Evolutionary conservation across 371 early-diverging fungal species (phyloP), one percentile per base, ranked within the genome.

Genomic region (Smittium culicis): DNA sequence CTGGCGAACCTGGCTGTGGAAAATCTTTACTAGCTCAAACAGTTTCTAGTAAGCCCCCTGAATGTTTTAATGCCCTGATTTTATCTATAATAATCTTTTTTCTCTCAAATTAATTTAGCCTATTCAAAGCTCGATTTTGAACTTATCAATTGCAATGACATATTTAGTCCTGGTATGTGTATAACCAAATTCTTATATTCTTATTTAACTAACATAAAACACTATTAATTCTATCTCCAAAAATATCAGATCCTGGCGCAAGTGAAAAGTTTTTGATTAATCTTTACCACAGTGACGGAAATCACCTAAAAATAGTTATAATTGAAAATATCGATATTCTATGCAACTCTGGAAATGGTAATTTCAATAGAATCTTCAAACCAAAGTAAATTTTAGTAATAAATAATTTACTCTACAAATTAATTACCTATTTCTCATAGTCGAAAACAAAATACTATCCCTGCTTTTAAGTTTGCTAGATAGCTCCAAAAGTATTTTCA

Each of bases 81-180:
- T 24, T 11, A 24, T 45, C 33, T 58, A 45, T 55, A 57, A 32
- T 11, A 66, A 5, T 45, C 59, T n/a, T 54, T 35, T 32, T 14
- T 11, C 8, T 5, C 11, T 24, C 5, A 58, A 58, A 59, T 57
- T 11, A 28, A 11, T 57, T 30, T n/a, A 34, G n/a, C 17, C 54
- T 35, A 24, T 66, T 32, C 56, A 11, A n/a, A 16, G n/a, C 16
- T 86, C 27, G 82, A 83, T 8, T 86, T 79, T 65, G 74, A 75
- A 24, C 45, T 82, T 29, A 66, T 89, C 35, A 85, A 85, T 67
- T 83, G 86, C 60, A 82, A 89, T 16, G 88, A 90, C 68, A 73
- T 90, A 8, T 90, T 88, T 67, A 79, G 80, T 69, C 74, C 82
- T 68, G 83, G 87, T 84, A 77, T 54, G 32, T 58, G 11, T 14